Base-by-base conservation (phyloP, 306 rosid genomes). In the Medicago ruthenica region DNA sequence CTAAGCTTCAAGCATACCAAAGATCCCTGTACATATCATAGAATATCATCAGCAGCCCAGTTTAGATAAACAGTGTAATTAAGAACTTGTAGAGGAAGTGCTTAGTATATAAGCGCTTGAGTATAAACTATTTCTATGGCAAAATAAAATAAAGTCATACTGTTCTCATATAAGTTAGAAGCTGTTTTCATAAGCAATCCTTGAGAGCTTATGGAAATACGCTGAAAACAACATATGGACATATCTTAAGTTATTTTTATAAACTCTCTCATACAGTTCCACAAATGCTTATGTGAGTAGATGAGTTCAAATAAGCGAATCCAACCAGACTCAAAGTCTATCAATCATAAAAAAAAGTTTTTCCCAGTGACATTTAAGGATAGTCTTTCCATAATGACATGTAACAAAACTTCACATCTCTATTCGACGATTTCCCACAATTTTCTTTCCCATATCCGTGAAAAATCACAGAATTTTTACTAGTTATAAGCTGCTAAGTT, bases 1-100 rank as follows among this genome's bases (percentile, higher is more conserved):
- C 85, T 51, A 47, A 69, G 74, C 85, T 92, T 94, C 76, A 94
- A 75, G 85, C 97, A 90, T 13, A 70, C 86, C 85, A 94, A 72
- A 55, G 97, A 94, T 77, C 98, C 96, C 97, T 95, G 84, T 1
- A 80, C 31, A 78, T 71, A 47, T 21, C 53, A 71, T 14, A 72
- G 62, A 40, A 69, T 41, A 61, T 61, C 12, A 4, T 34, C 67
- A 15, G 15, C 17, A 5, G 3, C 31, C 20, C 12, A 15, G 34
- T 55, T 20, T 55, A 24, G 1, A 55, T 55, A 18, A 18, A 54
- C 31, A 13, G 6, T 0, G 37, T 34, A 34, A 1, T 34, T 34
- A 5, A 34, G 1, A 34, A 7, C 37, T 34, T 34, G 5, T 34
- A 34, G 6, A 5, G 5, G 4, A 34, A 34, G 37, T 34, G 7